Conservation (phyloP, 768 basidiomycete genomes). For the Albatrellus ellisii region DNA sequence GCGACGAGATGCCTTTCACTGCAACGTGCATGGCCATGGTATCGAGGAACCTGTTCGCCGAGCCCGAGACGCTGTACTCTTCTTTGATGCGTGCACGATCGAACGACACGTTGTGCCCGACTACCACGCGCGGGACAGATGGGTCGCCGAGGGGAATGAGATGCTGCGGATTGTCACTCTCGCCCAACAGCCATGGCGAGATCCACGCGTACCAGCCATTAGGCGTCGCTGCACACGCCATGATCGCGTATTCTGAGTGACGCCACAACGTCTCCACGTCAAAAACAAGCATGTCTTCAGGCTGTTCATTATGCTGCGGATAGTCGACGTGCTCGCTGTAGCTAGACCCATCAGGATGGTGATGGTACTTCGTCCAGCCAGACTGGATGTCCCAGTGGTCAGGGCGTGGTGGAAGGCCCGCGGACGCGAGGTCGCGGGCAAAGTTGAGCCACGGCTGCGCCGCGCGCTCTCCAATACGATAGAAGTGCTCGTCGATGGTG, state of each 20-base stretch:
- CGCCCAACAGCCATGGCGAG: slow-evolving; percentile 79
- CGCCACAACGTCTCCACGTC: slow-evolving; percentile 91
- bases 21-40: slow-evolving; percentile 94
- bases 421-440: slow-evolving; percentile 41
- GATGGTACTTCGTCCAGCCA: slow-evolving; percentile 86
- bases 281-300: slow-evolving; percentile 71
- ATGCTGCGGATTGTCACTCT: slow-evolving; percentile 41
- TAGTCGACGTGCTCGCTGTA: slow-evolving; percentile 60
- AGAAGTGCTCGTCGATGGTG: slow-evolving; percentile 82
- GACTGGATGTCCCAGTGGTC: slow-evolving; percentile 41
- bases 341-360: slow-evolving; percentile 60
- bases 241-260: slow-evolving; percentile 68
- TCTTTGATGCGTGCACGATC: slow-evolving; percentile 75
- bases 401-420: slow-evolving; percentile 48
- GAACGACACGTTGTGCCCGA: slow-evolving; percentile 94
- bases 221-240: slow-evolving; percentile 77
- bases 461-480: slow-evolving; percentile 52
- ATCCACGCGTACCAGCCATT: slow-evolving; percentile 95
- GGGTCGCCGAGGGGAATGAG: slow-evolving; percentile 63
- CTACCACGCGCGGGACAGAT: slow-evolving; percentile 43
- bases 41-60: slow-evolving; percentile 74
- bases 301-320: slow-evolving; percentile 47
- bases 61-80: slow-evolving; percentile 63
- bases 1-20: slow-evolving; percentile 86
- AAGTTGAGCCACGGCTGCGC: slow-evolving; percentile 72